phyloP scores from a whole-genome alignment of 2,329 filamentous ascomycete genomes.

The Neofusicoccum parvum region DNA sequence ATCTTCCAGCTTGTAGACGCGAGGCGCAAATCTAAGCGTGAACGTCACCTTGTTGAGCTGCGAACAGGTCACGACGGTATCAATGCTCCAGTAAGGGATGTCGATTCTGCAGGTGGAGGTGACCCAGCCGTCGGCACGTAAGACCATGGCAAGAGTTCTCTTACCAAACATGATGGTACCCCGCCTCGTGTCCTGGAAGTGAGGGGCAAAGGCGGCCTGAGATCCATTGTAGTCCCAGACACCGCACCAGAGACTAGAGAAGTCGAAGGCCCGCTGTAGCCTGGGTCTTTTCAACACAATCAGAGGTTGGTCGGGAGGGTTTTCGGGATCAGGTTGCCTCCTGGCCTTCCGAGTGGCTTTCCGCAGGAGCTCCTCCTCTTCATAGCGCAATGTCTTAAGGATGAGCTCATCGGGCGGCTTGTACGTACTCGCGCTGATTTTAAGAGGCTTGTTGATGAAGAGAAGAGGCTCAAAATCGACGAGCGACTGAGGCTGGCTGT shows the following conservation, averaged over 20 bases:
- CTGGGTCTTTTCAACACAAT: neutral
- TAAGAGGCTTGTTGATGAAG: slow-evolving; percentile 22
- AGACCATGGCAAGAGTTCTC: slow-evolving; percentile 32
- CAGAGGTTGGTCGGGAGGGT: slow-evolving; percentile 1
- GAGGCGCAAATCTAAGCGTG: slow-evolving; percentile 42
- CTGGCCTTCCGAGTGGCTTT: slow-evolving; percentile 12
- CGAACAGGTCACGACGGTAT: slow-evolving; percentile 39
- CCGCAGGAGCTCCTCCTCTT: slow-evolving; percentile 24
- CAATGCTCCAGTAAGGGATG: slow-evolving; percentile 46
- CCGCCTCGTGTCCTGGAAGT: slow-evolving; percentile 43
- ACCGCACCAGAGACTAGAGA: slow-evolving; percentile 42
- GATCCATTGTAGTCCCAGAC: slow-evolving; percentile 44
- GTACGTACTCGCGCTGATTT: slow-evolving; percentile 26
- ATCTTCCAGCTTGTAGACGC: slow-evolving; percentile 37
- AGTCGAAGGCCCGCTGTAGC: slow-evolving; percentile 22
- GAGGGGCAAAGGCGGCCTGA: slow-evolving; percentile 43
- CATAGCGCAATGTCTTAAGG: slow-evolving; percentile 29
- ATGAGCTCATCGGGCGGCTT: slow-evolving; percentile 30
- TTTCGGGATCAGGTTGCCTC: neutral
- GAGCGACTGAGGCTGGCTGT: slow-evolving; percentile 30
- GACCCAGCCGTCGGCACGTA: slow-evolving; percentile 24
- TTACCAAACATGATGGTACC: slow-evolving; percentile 43
- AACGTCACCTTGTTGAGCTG: slow-evolving; percentile 38
- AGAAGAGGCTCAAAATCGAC: slow-evolving; percentile 19
- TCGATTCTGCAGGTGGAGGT: slow-evolving; percentile 39